A percentile compares a stretch with the other conserved stretches of the same genome.
Evolutionary conservation across 1,139 yeast species (phyloP).

Genomic region (Blastobotrys ciferrii): DNA sequence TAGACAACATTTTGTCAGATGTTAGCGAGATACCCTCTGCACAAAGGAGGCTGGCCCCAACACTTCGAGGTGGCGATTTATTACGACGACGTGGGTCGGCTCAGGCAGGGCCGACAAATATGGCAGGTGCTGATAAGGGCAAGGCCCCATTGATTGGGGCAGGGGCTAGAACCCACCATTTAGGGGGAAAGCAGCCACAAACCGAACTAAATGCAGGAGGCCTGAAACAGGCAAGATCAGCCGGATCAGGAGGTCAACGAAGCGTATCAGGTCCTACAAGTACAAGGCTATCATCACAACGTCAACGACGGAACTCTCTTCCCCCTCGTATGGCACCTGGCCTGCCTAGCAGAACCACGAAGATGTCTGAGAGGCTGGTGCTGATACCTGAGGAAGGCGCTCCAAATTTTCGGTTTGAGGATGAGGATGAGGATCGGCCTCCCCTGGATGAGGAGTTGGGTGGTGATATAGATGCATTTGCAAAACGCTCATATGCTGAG

Average conservation of each 20-base stretch:
- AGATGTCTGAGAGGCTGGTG: conserved; percentile 80
- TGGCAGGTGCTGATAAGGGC: neutral
- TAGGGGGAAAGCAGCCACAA: neutral
- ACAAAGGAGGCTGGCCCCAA: conserved; percentile 43
- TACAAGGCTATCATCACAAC: conserved; percentile 2
- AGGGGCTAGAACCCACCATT: neutral
- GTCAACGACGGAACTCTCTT: conserved; percentile 3
- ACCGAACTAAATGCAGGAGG: neutral
- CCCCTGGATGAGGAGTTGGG: conserved; percentile 18
- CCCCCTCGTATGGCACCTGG: conserved; percentile 14
- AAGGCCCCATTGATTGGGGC: conserved; percentile 4
- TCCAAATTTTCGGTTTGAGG: conserved; percentile 26
- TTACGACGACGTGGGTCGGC: neutral
- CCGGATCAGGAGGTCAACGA: neutral
- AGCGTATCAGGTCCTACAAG: neutral
- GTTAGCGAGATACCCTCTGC: conserved; percentile 87
- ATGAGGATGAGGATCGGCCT: conserved; percentile 28
- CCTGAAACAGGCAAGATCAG: neutral
- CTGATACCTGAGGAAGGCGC: conserved; percentile 67
- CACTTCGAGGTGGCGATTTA: neutral
- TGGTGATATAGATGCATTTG: conserved; percentile 27
- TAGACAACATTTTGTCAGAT: conserved; percentile 51
- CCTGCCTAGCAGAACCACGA: conserved; percentile 82
- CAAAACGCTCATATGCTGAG: conserved; percentile 63
- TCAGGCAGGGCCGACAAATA: neutral